Evolutionary conservation across 805 yeast genomes (phyloP).

Genomic region (Hanseniaspora lindneri): DNA sequence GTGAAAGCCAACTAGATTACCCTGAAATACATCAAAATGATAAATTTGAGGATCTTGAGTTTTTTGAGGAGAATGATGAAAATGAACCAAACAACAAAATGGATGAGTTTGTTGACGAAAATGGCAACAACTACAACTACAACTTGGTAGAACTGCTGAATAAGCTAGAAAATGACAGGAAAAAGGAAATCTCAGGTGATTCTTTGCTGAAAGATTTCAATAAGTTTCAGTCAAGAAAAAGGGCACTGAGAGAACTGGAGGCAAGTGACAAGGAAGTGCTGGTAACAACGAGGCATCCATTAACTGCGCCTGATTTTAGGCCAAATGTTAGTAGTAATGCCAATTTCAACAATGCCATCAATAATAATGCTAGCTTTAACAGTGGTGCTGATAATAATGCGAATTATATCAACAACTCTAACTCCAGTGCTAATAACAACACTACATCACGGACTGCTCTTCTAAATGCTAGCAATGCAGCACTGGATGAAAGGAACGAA

Average conservation of each 20-base stretch:
- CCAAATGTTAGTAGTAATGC: too few species aligned
- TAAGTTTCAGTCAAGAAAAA: conserved; percentile 9
- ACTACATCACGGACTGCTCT: too few species aligned
- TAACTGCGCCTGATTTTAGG: too few species aligned
- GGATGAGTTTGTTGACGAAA: conserved; percentile 10
- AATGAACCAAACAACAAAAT: not conserved
- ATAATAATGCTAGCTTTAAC: not conserved
- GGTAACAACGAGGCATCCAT: too few species aligned
- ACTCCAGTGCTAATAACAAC: too few species aligned
- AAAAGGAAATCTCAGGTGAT: not conserved
- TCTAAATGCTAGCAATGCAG: too few species aligned
- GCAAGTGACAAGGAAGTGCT: not conserved
- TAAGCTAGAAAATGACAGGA: conserved; percentile 1
- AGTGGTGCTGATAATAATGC: too few species aligned
- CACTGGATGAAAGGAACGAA: too few species aligned
- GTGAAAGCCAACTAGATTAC: conserved; percentile 4
- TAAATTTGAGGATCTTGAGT: not conserved
- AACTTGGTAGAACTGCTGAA: conserved; percentile 2
- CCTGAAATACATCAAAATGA: conserved; percentile 2
- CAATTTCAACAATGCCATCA: not conserved
- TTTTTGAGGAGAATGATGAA: conserved; percentile 1
- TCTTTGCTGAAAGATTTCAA: conserved; percentile 7
- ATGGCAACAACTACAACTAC: conserved; percentile 9
- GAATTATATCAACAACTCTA: too few species aligned
- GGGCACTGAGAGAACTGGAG: not conserved